A percentile compares a stretch with the other conserved stretches of the same genome.
phyloP scores from a whole-genome alignment of 768 basidiomycete genomes.

The Phaffia australis region DNA sequence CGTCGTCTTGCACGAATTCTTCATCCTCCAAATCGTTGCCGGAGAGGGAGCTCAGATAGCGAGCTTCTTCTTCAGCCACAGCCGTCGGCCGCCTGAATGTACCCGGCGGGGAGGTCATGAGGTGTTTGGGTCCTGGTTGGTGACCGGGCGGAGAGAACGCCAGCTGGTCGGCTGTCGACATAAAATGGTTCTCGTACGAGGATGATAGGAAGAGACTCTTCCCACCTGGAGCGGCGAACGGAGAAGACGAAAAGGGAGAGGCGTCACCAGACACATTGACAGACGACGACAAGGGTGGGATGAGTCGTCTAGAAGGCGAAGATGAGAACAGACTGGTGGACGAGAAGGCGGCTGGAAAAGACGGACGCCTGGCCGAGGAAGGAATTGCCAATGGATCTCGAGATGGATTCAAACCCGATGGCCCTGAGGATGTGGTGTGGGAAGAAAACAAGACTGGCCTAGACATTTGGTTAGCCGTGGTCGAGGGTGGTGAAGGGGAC shows the following conservation, averaged over 20 bases:
- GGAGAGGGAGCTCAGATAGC: not conserved
- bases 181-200: conserved; percentile 27
- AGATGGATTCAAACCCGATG: not conserved
- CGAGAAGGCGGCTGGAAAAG: not conserved
- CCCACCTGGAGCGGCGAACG: conserved; percentile 64
- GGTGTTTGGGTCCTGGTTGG: not conserved
- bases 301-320: conserved; percentile 7
- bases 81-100: not conserved
- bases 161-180: conserved; percentile 1
- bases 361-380: not conserved
- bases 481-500: not conserved
- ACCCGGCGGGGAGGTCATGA: not conserved
- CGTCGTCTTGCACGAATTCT: conserved; percentile 43
- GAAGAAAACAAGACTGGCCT: not conserved
- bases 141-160: conserved; percentile 6
- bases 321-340: not conserved
- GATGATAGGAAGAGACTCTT: conserved; percentile 49
- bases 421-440: not conserved
- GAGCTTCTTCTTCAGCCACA: conserved; percentile 6
- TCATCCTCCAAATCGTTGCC: conserved; percentile 2
- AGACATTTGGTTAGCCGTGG: not conserved
- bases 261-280: conserved; percentile 1
- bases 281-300: conserved; percentile 15
- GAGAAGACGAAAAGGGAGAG: conserved; percentile 44
- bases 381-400: not conserved